phyloP scores from a whole-genome alignment of 495 filamentous ascomycete genomes.

The Neurospora terricola region DNA sequence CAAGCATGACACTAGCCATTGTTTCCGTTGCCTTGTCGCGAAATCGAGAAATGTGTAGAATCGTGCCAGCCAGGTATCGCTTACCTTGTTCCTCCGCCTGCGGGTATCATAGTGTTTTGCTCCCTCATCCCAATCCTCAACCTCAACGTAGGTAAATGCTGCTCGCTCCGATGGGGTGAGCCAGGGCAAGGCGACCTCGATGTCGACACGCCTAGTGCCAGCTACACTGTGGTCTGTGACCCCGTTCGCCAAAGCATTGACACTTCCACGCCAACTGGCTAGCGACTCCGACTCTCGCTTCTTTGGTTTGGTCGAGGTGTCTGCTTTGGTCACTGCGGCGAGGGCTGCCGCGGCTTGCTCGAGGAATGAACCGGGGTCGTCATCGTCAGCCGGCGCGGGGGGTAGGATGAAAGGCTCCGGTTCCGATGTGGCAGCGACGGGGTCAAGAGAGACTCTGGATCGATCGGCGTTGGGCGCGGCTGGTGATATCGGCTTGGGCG shows the following conservation, averaged over 20 bases:
- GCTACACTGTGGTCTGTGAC: neutral
- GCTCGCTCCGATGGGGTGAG: slow-evolving; percentile 6
- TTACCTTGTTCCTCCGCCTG: slow-evolving; percentile 12
- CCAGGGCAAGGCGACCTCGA: slow-evolving; percentile 17
- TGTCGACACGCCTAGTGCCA: slow-evolving; percentile 2
- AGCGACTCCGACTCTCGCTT: neutral
- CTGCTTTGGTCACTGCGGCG: neutral
- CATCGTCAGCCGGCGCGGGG: neutral
- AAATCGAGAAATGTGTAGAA: neutral
- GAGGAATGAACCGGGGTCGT: neutral
- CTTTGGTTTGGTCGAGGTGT: neutral
- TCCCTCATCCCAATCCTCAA: slow-evolving; percentile 9
- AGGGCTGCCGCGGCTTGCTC: slow-evolving; percentile 6
- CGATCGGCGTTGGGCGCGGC: neutral
- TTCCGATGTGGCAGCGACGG: neutral
- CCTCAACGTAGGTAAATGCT: slow-evolving; percentile 6
- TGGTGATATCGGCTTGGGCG: neutral
- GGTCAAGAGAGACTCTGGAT: neutral
- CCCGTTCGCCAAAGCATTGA: neutral
- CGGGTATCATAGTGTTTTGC: neutral
- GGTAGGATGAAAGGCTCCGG: neutral
- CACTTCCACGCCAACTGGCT: neutral
- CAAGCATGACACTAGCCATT: neutral
- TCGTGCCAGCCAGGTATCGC: neutral
- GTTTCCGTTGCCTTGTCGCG: neutral